Evolutionary conservation across 805 yeast genomes (phyloP).

Genomic region (Jamesozyma piceae): DNA sequence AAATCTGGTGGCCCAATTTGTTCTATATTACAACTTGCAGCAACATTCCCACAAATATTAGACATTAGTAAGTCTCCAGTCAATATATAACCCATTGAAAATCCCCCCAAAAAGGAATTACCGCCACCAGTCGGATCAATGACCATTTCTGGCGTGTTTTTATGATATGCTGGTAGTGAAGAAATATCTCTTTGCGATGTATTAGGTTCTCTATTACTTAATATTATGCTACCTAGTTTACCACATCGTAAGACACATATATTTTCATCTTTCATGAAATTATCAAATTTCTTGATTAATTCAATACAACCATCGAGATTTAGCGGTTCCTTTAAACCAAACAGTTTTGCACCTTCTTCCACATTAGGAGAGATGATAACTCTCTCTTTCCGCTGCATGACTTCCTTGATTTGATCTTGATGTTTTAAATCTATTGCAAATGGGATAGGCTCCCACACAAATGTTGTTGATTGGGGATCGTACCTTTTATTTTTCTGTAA

Average conservation of each 20-base stretch:
- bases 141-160: conserved; percentile 35
- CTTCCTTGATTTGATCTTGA: conserved; percentile 22
- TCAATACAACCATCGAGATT: conserved; percentile 33
- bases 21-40: conserved; percentile 77
- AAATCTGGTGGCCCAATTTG: conserved; percentile 61
- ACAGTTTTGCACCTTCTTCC: conserved; percentile 65
- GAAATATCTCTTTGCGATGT: not conserved
- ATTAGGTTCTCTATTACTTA: conserved; percentile 15
- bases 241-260: conserved; percentile 64
- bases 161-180: conserved; percentile 73
- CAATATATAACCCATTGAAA: conserved; percentile 51
- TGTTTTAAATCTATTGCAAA: conserved; percentile 53
- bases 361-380: conserved; percentile 65
- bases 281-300: conserved; percentile 36
- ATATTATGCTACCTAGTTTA: conserved; percentile 51
- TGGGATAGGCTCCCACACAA: conserved; percentile 85
- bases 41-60: conserved; percentile 61
- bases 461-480: conserved; percentile 6
- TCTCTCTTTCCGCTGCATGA: conserved; percentile 12
- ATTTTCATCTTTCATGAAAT: conserved; percentile 32
- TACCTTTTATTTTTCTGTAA: not conserved
- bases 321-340: conserved; percentile 41
- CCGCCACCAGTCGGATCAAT: conserved; percentile 96
- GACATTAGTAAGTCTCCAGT: conserved; percentile 43
- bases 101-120: conserved; percentile 78